Base-by-base conservation (phyloP, 805 yeast genomes). In the Limtongia smithiae region DNA sequence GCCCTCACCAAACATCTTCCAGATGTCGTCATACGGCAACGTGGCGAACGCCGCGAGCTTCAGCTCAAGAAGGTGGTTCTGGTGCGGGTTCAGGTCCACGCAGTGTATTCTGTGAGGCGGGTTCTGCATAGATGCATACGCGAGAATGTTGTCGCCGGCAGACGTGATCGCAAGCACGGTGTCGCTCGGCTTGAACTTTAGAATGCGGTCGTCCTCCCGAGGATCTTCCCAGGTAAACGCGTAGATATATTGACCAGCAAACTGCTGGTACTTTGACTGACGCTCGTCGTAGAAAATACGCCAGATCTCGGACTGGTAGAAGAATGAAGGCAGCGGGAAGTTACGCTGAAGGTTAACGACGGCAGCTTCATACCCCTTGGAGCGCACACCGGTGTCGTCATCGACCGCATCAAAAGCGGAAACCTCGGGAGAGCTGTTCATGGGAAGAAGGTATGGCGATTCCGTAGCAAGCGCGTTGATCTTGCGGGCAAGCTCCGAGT, bases 201-300 rank as follows among this genome's bases (percentile, higher is more conserved):
- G 72, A 48, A 85, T 82, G 42, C 74, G 74, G 52, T 79, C 77
- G 69, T 85, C 95, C 68, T 84, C 93, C 48, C 83, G 75, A 27
- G 94, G 94, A 63, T 86, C 95, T 67, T 85, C 95, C 95, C 95
- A 85, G 5, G 94, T 85, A 67, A 85, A 85, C 3, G 94, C 90
- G 63, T 85, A 86, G 52, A 85, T 86, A 65, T 84, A 85, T 68
- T 85, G 89, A 62, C 83, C 76, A 51, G 77, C 79, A 71, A 85
- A 85, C 65, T 84, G 89, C 42, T 75, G 77, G 63, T 82, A 82
- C 58, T 76, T 76, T 6, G 83, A 80, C 61, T 78, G 78, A 57
- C 80, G 65, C 61, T 83, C 91, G 65, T 85, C 88, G 61, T 81
- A 85, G 68, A 80, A 85, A 36, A 85, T 88, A 62, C 95, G 75